Conservation (phyloP, 345 rosid genomes). For the Diplotaxis tenuifolia region DNA sequence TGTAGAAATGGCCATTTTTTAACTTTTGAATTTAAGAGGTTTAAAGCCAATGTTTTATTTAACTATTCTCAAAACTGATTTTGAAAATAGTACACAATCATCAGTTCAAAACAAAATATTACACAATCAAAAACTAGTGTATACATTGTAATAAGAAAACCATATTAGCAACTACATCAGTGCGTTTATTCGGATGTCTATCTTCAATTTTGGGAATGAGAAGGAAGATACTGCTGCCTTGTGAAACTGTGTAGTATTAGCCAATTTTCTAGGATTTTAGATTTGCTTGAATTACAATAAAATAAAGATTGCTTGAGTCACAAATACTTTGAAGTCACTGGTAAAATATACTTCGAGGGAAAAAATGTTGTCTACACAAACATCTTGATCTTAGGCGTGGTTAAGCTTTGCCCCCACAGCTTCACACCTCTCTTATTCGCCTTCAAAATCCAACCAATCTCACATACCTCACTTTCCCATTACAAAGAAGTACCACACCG, state of each 20-base stretch:
- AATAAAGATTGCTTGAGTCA: neutral
- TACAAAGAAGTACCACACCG: neutral
- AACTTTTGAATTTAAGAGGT: neutral
- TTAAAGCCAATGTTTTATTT: neutral
- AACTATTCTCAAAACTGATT: neutral
- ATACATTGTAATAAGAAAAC: neutral
- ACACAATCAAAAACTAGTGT: neutral
- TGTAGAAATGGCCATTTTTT: neutral
- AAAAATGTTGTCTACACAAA: neutral
- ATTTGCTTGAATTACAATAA: neutral
- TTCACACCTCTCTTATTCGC: neutral
- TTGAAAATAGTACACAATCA: neutral
- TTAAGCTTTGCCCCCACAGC: neutral
- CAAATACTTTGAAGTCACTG: neutral
- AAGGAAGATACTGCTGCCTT: neutral
- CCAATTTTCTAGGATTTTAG: neutral
- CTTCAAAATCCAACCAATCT: neutral
- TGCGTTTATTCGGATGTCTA: neutral
- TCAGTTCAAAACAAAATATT: no score
- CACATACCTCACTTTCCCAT: neutral
- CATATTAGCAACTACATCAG: neutral
- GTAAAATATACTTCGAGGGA: neutral
- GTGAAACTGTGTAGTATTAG: neutral
- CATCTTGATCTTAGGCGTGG: neutral
- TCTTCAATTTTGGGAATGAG: neutral